Conservation (phyloP, 805 yeast genomes). For the Candida corydali region DNA sequence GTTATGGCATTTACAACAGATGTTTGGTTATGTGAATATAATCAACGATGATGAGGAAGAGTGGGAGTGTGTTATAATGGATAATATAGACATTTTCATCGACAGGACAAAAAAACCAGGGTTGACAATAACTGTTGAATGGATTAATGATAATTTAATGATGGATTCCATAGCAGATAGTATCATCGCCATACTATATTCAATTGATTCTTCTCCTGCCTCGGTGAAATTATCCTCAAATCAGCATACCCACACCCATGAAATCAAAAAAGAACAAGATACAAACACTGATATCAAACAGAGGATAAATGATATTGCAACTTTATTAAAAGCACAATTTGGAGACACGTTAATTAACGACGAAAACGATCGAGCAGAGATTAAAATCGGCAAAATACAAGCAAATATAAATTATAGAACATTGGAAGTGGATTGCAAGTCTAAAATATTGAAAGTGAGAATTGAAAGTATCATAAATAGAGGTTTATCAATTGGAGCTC, state of each 20-base stretch:
- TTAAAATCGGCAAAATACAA: conserved; percentile 69
- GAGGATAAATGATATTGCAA: conserved; percentile 47
- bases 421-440: conserved; percentile 64
- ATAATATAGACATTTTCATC: conserved; percentile 39
- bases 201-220: conserved; percentile 93
- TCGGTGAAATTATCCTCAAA: conserved; percentile 83
- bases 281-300: conserved; percentile 24
- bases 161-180: conserved; percentile 95
- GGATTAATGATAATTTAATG: conserved; percentile 79
- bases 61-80: conserved; percentile 45
- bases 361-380: conserved; percentile 47
- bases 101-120: conserved; percentile 29
- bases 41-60: conserved; percentile 48
- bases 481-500: conserved; percentile 80
- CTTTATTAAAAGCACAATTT: conserved; percentile 77
- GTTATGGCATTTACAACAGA: conserved; percentile 86
- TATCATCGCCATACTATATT: conserved; percentile 80
- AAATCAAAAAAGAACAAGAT: conserved; percentile 12
- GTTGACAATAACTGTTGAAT: conserved; percentile 63
- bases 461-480: conserved; percentile 75
- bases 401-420: conserved; percentile 66
- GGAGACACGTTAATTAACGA: conserved; percentile 62
- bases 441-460: conserved; percentile 75
- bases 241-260: conserved; percentile 40
- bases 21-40: conserved; percentile 84